Evolutionary conservation across 2,329 filamentous ascomycete species (phyloP).

Genomic region (Venturia aucupariae): DNA sequence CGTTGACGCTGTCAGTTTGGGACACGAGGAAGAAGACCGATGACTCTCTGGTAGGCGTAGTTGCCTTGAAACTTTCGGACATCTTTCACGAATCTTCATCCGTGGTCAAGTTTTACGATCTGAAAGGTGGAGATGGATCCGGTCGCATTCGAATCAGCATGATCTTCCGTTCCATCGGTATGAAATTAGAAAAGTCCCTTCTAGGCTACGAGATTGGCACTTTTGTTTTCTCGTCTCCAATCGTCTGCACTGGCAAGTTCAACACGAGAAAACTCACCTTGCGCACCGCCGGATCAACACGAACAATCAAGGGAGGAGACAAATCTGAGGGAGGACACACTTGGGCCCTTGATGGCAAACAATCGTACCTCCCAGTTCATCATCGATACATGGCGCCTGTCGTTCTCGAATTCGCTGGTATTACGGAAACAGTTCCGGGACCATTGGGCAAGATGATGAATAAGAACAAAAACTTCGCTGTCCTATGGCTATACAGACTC

Average conservation of each 20-base stretch:
- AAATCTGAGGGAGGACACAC: background rate
- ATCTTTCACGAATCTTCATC: conserved; percentile 1
- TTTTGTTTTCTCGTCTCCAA: background rate
- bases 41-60: background rate
- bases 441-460: background rate
- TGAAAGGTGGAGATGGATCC: background rate
- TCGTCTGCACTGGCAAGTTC: background rate
- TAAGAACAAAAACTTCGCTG: conserved; percentile 1
- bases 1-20: background rate
- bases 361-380: background rate
- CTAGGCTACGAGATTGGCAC: background rate
- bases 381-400: background rate
- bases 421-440: background rate
- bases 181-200: background rate
- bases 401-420: background rate
- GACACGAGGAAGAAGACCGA: conserved; percentile 2
- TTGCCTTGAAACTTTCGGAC: background rate
- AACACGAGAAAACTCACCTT: conserved; percentile 2
- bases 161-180: conserved; percentile 2
- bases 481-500: background rate
- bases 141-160: conserved; percentile 2
- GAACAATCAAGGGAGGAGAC: background rate
- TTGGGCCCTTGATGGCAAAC: background rate
- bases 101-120: background rate
- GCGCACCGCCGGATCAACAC: background rate